A percentile compares a stretch with the other conserved stretches of the same genome.
These are phyloP conservation scores for Cryphonectria nitschkei DNA, from an alignment of 2,329 filamentous ascomycete genomes.

Conservation along the genomic window DNA sequence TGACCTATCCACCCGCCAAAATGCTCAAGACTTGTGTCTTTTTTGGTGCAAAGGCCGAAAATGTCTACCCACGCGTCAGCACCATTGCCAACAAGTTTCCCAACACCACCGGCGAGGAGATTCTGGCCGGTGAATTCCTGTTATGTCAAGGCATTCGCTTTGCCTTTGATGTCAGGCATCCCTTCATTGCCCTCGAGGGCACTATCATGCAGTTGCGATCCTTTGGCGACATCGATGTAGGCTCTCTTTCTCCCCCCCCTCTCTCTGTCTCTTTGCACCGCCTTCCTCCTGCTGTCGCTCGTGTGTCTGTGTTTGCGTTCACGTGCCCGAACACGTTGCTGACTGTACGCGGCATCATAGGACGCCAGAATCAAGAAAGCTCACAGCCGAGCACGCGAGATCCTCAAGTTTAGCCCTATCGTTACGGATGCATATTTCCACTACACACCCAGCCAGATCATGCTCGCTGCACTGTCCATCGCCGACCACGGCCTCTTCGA, in stretches of 20 bases:
- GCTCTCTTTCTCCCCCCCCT: constrained; percentile 14
- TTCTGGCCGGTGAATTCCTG: constrained; percentile 89
- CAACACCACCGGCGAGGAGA: constrained; percentile 74
- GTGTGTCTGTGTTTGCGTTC: no score
- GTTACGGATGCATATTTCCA: constrained; percentile 97
- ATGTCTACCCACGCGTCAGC: constrained; percentile 68
- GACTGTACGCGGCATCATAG: not conserved
- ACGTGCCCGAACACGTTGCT: not conserved
- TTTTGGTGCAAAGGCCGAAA: constrained; percentile 92
- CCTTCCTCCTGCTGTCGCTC: not conserved
- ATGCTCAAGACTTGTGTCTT: constrained; percentile 90
- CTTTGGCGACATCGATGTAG: constrained; percentile 62
- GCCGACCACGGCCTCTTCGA: constrained; percentile 69
- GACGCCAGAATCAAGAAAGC: constrained; percentile 58
- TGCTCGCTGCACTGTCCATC: constrained; percentile 78
- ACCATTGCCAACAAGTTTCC: constrained; percentile 71
- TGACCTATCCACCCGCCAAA: constrained; percentile 92
- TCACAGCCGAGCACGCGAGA: constrained; percentile 72
- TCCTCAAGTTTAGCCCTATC: constrained; percentile 78
- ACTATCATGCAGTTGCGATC: constrained; percentile 80
- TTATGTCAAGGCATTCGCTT: constrained; percentile 92
- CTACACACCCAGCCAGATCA: constrained; percentile 92
- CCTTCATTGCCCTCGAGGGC: constrained; percentile 85
- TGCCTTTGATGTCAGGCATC: constrained; percentile 90
- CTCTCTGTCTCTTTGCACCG: not conserved